phyloP scores from a whole-genome alignment of 805 yeast species.

The Huiozyma sinensis region DNA sequence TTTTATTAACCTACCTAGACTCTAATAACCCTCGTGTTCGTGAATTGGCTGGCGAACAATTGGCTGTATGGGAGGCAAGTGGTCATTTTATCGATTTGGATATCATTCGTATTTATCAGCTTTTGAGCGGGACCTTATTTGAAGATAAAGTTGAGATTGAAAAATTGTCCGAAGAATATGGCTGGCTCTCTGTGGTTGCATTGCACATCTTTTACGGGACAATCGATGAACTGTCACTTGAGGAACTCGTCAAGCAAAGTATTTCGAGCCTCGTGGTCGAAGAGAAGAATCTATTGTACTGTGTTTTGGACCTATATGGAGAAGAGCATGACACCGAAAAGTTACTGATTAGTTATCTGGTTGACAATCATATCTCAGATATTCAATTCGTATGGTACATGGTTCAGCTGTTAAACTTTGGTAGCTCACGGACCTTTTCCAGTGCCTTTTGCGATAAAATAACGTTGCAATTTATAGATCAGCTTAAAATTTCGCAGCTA shows the following conservation, averaged over 20 bases:
- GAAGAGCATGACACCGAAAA: constrained; percentile 8
- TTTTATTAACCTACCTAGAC: constrained; percentile 56
- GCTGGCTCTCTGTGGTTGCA: constrained; percentile 59
- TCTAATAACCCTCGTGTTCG: constrained; percentile 54
- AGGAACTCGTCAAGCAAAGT: constrained; percentile 19
- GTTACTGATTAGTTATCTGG: constrained; percentile 4
- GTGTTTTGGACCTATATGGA: constrained; percentile 13
- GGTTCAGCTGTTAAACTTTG: constrained; percentile 34
- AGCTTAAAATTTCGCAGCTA: constrained; percentile 37
- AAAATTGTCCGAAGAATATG: constrained; percentile 35
- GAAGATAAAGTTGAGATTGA: constrained; percentile 18
- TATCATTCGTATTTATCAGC: constrained; percentile 48
- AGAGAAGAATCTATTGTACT: constrained; percentile 5
- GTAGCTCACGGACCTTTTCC: constrained; percentile 18
- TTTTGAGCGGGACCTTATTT: constrained; percentile 46
- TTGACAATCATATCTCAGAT: constrained; percentile 19
- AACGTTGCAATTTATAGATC: constrained; percentile 38
- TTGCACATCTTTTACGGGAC: constrained; percentile 56
- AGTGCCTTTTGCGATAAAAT: constrained; percentile 29
- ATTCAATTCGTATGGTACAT: constrained; percentile 43
- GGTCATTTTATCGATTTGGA: constrained; percentile 37
- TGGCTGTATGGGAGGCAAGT: constrained; percentile 51
- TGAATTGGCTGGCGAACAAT: constrained; percentile 47
- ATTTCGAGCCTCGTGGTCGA: constrained; percentile 2
- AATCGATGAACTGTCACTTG: constrained; percentile 27